phyloP scores from a whole-genome alignment of 768 basidiomycete genomes.

The Boletus speciosus region DNA sequence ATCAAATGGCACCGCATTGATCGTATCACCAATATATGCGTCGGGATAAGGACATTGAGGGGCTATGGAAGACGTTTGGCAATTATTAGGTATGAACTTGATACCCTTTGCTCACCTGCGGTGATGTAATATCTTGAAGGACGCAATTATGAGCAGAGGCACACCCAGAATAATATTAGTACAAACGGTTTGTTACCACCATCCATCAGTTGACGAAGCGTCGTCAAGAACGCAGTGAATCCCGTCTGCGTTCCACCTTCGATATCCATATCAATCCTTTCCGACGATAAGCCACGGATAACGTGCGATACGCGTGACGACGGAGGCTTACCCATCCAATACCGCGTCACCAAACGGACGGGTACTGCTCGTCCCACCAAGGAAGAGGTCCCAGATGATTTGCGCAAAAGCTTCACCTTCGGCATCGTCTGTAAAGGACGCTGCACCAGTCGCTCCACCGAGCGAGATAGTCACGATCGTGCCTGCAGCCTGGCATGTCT shows the following conservation, averaged over 20 bases:
- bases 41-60: conserved; percentile 51
- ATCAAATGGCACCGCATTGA: conserved; percentile 44
- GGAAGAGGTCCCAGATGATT: conserved; percentile 65
- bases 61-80: conserved; percentile 12
- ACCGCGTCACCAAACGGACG: conserved; percentile 72
- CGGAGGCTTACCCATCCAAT: conserved; percentile 56
- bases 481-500: conserved; percentile 61
- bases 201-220: conserved; percentile 30
- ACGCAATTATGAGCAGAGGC: conserved; percentile 1
- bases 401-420: conserved; percentile 61
- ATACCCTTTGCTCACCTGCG: conserved; percentile 24
- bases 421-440: conserved; percentile 54
- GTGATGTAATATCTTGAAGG: conserved; percentile 41
- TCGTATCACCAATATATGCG: conserved; percentile 39
- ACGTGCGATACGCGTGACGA: neutral
- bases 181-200: conserved; percentile 27
- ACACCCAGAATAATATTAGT: neutral
- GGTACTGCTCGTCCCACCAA: conserved; percentile 59
- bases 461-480: conserved; percentile 59
- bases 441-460: conserved; percentile 63
- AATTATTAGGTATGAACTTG: neutral
- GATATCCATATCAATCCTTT: conserved; percentile 45
- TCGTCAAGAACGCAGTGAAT: conserved; percentile 31
- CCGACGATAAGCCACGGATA: neutral
- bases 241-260: conserved; percentile 39